These are phyloP conservation scores for Candida dajiaensis DNA, from an alignment of 805 yeast genomes.

Conservation along the genomic window DNA sequence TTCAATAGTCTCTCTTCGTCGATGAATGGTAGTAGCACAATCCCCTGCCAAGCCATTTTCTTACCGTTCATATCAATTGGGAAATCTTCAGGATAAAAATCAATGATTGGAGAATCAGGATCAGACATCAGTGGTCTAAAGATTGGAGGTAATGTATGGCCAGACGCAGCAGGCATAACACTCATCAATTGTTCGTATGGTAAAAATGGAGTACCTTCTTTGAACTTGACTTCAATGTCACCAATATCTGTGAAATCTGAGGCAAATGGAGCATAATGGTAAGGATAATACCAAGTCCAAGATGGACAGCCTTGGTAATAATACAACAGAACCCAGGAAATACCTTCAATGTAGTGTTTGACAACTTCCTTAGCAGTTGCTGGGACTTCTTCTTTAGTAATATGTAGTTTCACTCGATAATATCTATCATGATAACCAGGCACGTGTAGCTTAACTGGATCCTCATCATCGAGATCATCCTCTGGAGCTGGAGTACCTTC, in stretches of 20 bases:
- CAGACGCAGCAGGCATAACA: slow-evolving; percentile 90
- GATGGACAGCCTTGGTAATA: slow-evolving; percentile 98
- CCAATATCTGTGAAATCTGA: slow-evolving; percentile 61
- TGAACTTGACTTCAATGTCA: slow-evolving; percentile 51
- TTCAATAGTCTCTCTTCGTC: slow-evolving; percentile 70
- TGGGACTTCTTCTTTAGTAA: slow-evolving; percentile 46
- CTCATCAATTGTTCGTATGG: slow-evolving; percentile 95
- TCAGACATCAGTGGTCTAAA: slow-evolving; percentile 79
- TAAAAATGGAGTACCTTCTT: slow-evolving; percentile 69
- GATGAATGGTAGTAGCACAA: slow-evolving; percentile 84
- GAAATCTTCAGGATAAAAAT: slow-evolving; percentile 86
- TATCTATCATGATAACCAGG: slow-evolving; percentile 84
- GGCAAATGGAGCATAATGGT: slow-evolving; percentile 97
- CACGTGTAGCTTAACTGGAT: slow-evolving; percentile 67
- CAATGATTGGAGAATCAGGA: slow-evolving; percentile 68
- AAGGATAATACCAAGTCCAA: slow-evolving; percentile 98
- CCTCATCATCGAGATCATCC: slow-evolving; percentile 35
- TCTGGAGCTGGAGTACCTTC: slow-evolving; percentile 20
- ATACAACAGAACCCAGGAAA: slow-evolving; percentile 91
- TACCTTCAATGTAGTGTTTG: slow-evolving; percentile 80
- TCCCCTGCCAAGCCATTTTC: slow-evolving; percentile 93
- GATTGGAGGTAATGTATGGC: slow-evolving; percentile 75
- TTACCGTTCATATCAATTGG: slow-evolving; percentile 94
- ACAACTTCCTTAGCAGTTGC: slow-evolving; percentile 55
- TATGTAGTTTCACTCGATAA: slow-evolving; percentile 68